phyloP scores from a whole-genome alignment of 768 basidiomycete species.

The Phaeolepiota aurea region DNA sequence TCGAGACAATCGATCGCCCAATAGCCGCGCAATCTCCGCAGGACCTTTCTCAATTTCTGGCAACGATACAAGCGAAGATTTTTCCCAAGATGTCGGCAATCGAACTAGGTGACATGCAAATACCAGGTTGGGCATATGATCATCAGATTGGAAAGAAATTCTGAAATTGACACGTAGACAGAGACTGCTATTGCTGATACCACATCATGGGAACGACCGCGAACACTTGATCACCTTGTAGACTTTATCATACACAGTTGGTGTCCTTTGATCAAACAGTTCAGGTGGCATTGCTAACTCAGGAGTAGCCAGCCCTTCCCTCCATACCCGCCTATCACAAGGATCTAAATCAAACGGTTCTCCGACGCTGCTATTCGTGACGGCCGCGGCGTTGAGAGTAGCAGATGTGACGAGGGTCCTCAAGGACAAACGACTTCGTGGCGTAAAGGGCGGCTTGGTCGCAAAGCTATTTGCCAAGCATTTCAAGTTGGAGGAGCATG shows the following conservation, averaged over 20 bases:
- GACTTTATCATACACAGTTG: conserved; percentile 73
- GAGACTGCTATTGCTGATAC: conserved; percentile 72
- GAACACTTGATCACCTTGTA: conserved; percentile 62
- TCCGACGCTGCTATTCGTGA: conserved; percentile 79
- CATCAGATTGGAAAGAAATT: conserved; percentile 15
- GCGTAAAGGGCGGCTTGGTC: conserved; percentile 84
- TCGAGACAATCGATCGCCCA: conserved; percentile 30
- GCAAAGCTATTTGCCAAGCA: conserved; percentile 96
- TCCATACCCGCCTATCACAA: conserved; percentile 67
- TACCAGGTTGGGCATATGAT: conserved; percentile 55
- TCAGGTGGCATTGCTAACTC: conserved; percentile 1
- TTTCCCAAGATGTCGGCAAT: conserved; percentile 63
- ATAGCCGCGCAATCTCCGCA: conserved; percentile 50
- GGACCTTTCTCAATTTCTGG: conserved; percentile 54
- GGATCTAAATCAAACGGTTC: conserved; percentile 71
- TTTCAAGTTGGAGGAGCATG: conserved; percentile 84
- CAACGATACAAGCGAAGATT: conserved; percentile 57
- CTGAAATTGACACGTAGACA: conserved; percentile 47
- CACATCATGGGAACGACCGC: conserved; percentile 58
- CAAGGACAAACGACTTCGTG: conserved; percentile 58
- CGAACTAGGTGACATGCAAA: conserved; percentile 71
- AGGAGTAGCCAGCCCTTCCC: conserved; percentile 51
- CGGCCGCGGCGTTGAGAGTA: conserved; percentile 89
- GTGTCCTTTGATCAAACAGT: conserved; percentile 1
- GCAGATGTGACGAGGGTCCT: conserved; percentile 76